Evolutionary conservation across 352 stramenopile genomes (phyloP).

Genomic region (Phytopythium mirpurense): DNA sequence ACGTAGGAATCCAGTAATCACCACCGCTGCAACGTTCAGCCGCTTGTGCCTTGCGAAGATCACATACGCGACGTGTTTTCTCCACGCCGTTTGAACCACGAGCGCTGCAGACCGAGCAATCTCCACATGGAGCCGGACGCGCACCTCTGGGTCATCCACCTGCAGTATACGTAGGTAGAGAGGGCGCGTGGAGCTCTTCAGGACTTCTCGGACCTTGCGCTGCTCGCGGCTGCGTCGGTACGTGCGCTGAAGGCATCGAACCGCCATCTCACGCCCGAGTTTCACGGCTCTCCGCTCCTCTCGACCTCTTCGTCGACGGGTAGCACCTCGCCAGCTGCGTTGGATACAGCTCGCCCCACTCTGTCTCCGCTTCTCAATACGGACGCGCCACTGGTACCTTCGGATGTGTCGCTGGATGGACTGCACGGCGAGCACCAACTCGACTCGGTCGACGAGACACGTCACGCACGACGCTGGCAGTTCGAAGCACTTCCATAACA

Average conservation of each 20-base stretch:
- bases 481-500: constrained; percentile 17
- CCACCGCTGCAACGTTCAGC: constrained; percentile 4
- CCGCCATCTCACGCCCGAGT: constrained; percentile 27
- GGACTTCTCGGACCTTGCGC: constrained; percentile 17
- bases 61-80: constrained; percentile 19
- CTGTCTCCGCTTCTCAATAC: constrained; percentile 19
- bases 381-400: constrained; percentile 38
- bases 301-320: constrained; percentile 10
- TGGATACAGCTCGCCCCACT: constrained; percentile 29
- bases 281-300: constrained; percentile 19
- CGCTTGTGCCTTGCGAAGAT: constrained; percentile 3
- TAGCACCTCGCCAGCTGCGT: constrained; percentile 22
- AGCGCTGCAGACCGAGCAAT: constrained; percentile 40
- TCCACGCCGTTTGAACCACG: constrained; percentile 48
- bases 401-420: constrained; percentile 37
- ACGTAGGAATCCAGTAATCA: not conserved
- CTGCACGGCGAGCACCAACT: constrained; percentile 34
- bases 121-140: constrained; percentile 18
- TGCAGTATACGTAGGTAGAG: constrained; percentile 40
- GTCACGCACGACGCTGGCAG: constrained; percentile 17
- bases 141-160: constrained; percentile 19
- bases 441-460: constrained; percentile 35
- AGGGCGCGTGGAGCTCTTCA: constrained; percentile 30
- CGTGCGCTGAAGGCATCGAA: constrained; percentile 43
- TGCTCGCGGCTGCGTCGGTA: constrained; percentile 28